Evolutionary conservation across 2,329 filamentous ascomycete genomes (phyloP).

Genomic region (Penicillium sp.): DNA sequence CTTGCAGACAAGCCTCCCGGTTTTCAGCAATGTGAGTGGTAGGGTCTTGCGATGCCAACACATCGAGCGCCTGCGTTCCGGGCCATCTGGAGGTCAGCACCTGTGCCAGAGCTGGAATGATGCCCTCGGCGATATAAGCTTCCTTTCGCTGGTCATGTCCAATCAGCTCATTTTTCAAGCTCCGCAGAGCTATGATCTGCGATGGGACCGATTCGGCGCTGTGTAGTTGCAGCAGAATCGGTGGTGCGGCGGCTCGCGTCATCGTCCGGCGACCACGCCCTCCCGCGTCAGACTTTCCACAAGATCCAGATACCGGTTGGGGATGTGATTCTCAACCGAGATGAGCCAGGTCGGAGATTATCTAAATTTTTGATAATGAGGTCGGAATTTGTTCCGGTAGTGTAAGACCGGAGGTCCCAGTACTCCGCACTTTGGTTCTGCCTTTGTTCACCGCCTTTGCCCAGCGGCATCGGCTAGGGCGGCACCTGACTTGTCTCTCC

Average conservation of each 20-base stretch:
- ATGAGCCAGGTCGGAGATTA: conserved; percentile 1
- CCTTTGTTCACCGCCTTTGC: background rate
- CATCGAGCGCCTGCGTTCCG: conserved; percentile 35
- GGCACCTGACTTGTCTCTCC: background rate
- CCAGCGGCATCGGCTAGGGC: background rate
- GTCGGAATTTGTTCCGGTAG: background rate
- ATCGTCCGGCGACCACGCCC: conserved; percentile 46
- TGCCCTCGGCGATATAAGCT: conserved; percentile 69
- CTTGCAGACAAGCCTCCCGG: conserved; percentile 71
- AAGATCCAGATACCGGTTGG: background rate
- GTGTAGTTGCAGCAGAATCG: conserved; percentile 60
- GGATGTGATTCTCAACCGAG: background rate
- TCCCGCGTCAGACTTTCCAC: conserved; percentile 24
- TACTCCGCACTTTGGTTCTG: background rate
- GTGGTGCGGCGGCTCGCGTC: conserved; percentile 56
- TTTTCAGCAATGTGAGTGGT: conserved; percentile 56
- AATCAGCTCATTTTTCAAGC: conserved; percentile 84
- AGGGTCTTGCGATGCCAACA: conserved; percentile 24
- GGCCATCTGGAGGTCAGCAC: conserved; percentile 49
- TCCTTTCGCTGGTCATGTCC: conserved; percentile 88
- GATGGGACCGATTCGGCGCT: conserved; percentile 49
- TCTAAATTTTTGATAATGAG: background rate
- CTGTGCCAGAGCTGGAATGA: conserved; percentile 57
- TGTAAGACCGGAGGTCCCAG: background rate
- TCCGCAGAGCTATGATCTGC: conserved; percentile 61